Conservation (phyloP, 768 basidiomycete species). For the Russula sp. region DNA sequence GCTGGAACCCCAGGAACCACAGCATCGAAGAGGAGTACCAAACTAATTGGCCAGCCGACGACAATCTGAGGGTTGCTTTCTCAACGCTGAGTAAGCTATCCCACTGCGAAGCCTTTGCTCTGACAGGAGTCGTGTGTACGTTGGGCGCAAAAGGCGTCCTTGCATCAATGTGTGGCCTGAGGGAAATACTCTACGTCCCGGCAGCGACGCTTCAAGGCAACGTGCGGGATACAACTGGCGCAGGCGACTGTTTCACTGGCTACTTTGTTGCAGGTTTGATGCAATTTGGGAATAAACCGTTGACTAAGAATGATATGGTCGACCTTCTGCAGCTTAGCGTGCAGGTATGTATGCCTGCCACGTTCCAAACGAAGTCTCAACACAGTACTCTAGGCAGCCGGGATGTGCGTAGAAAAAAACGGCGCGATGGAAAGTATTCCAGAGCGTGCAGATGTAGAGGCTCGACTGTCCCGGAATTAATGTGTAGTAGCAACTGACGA, state of each 20-base stretch:
- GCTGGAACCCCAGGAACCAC: neutral
- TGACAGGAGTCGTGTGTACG: conserved; percentile 48
- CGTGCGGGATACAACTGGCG: conserved; percentile 51
- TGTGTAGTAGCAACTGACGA: neutral
- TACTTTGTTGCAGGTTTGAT: conserved; percentile 54
- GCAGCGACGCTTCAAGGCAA: conserved; percentile 40
- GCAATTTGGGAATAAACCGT: conserved; percentile 30
- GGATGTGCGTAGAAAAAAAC: conserved; percentile 51
- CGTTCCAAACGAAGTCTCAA: neutral
- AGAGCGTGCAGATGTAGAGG: conserved; percentile 35
- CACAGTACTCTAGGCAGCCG: conserved; percentile 42
- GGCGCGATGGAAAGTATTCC: conserved; percentile 59
- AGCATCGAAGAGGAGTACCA: neutral
- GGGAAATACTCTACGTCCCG: conserved; percentile 36
- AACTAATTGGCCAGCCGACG: conserved; percentile 11
- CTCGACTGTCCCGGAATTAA: conserved; percentile 7
- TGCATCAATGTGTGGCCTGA: conserved; percentile 33
- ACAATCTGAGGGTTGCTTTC: conserved; percentile 24
- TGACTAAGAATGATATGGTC: conserved; percentile 29
- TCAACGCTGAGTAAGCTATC: conserved; percentile 24
- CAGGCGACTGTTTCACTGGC: conserved; percentile 60
- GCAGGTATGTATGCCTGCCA: conserved; percentile 32
- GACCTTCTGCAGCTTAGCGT: conserved; percentile 37
- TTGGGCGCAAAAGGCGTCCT: conserved; percentile 48
- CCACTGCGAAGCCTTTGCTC: conserved; percentile 26